These are phyloP conservation scores for Coelastrella sp. DNA, from an alignment of 139 green algal species.

Conservation along the genomic window DNA sequence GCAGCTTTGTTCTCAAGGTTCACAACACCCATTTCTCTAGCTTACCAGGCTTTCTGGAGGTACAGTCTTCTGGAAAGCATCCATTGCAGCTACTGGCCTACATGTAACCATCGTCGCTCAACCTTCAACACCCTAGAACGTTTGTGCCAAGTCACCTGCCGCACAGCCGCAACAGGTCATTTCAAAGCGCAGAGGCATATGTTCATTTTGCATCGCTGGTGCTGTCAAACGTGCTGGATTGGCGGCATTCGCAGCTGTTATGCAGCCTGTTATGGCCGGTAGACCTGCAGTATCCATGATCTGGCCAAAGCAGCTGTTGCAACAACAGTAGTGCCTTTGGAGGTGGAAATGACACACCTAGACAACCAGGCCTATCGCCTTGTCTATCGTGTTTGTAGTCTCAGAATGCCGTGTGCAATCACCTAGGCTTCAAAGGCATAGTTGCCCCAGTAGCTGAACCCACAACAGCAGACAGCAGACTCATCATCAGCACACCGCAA, in stretches of 20 bases:
- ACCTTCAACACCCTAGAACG: not conserved
- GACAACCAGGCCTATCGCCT: not conserved
- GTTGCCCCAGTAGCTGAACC: not conserved
- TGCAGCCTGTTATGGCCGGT: too few species aligned
- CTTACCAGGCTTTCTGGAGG: conserved; percentile 42
- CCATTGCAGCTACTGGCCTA: too few species aligned
- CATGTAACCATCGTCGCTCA: not conserved
- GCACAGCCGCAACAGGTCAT: too few species aligned
- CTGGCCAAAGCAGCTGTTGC: too few species aligned
- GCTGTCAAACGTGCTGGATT: too few species aligned
- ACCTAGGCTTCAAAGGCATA: conserved; percentile 4
- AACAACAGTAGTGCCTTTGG: not conserved
- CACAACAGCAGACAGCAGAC: conserved; percentile 19
- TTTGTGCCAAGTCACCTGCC: too few species aligned
- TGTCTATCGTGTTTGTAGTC: not conserved
- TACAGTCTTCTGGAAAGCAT: not conserved
- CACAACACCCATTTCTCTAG: conserved; percentile 6
- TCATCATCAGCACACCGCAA: not conserved
- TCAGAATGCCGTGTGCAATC: not conserved
- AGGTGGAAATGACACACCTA: not conserved
- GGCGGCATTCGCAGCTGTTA: too few species aligned
- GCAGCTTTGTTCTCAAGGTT: not conserved
- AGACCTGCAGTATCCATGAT: too few species aligned
- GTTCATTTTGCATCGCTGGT: too few species aligned
- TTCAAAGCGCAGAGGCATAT: too few species aligned